A percentile compares a stretch with the other conserved stretches of the same genome.
These are phyloP conservation scores for Phalaenopsis aphrodite DNA, from an alignment of 106 monocot species.

Conservation along the genomic window DNA sequence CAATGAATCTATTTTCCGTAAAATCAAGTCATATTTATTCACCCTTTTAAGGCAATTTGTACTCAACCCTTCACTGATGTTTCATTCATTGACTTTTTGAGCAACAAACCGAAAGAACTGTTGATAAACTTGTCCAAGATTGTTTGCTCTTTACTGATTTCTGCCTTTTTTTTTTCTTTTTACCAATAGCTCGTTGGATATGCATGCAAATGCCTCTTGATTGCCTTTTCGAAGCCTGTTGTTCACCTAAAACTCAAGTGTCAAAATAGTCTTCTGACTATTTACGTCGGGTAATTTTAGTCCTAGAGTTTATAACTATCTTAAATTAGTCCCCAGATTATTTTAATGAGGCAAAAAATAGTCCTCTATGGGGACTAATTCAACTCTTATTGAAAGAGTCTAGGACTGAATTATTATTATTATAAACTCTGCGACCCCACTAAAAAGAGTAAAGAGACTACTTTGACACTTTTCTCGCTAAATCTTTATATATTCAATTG, in stretches of 20 bases:
- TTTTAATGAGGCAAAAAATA: too few relatives aligned
- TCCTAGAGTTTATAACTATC: too few relatives aligned
- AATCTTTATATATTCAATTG: not conserved
- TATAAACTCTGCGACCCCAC: too few relatives aligned
- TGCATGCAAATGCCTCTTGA: not conserved
- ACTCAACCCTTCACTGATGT: not conserved
- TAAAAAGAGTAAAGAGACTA: too few relatives aligned
- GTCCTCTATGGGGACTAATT: too few relatives aligned
- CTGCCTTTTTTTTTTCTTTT: conserved; percentile 1
- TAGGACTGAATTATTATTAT: too few relatives aligned
- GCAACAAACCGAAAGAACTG: not conserved
- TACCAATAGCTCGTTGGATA: not conserved
- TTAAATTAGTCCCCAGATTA: too few relatives aligned
- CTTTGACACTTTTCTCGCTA: too few relatives aligned
- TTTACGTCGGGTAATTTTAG: too few relatives aligned
- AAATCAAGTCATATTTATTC: not conserved
- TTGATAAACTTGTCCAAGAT: not conserved
- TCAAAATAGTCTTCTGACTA: too few relatives aligned
- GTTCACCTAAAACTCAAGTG: not conserved
- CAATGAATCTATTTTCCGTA: not conserved
- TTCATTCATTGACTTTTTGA: not conserved
- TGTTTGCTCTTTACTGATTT: not conserved
- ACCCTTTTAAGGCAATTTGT: not conserved
- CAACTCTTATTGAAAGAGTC: too few relatives aligned
- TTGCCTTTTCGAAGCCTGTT: not conserved